Evolutionary conservation across 768 basidiomycete genomes (phyloP), one percentile per base, ranked within the genome.

Genomic region (Russula earlei): DNA sequence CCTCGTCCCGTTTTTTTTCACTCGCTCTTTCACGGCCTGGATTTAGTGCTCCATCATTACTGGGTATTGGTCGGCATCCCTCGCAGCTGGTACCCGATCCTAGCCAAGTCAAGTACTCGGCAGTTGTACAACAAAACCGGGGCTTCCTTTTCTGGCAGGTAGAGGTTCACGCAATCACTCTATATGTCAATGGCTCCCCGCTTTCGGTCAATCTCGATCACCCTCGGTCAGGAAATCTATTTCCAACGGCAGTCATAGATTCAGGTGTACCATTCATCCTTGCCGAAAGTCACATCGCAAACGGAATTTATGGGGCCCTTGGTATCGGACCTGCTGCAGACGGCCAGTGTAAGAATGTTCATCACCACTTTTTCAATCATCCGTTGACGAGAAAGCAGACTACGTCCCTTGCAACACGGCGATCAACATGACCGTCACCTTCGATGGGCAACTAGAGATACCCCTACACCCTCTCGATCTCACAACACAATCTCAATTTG

Each of bases 391-490:
- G 40, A 19, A 8, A 22, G 2, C 59, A 90, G 88, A 87, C 66
- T 91, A 87, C 64, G 75, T 90, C 17, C 83, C 84, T 0, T 91
- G 88, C 65, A 73, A 69, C 3, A 81, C 76, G 0, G 84, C 87
- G 0, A 74, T 91, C 31, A 90, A 90, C 66, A 72, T 90, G 55
- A 80, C 82, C 4, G 74, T 91, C 56, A 81, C 81, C 2, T 70
- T 90, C 38, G 79, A 83, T 65, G 71, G 73, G 60, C 80, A 79
- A 45, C 65, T 72, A 0, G 76, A 77, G 42, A 74, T 87, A 24
- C 68, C 85, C 0, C 63, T 90, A 2, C 88, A 91, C 62, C 89
- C 87, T 0, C 81, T 91, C 50, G 87, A 91, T 65, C 71, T 91
- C 8, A 82, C 85, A 5, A 64, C 73, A 0, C 69, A 77, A 49